A percentile compares a stretch with the other conserved stretches of the same genome.
phyloP scores from a whole-genome alignment of 2,329 filamentous ascomycete genomes.

The Nemania sp. region DNA sequence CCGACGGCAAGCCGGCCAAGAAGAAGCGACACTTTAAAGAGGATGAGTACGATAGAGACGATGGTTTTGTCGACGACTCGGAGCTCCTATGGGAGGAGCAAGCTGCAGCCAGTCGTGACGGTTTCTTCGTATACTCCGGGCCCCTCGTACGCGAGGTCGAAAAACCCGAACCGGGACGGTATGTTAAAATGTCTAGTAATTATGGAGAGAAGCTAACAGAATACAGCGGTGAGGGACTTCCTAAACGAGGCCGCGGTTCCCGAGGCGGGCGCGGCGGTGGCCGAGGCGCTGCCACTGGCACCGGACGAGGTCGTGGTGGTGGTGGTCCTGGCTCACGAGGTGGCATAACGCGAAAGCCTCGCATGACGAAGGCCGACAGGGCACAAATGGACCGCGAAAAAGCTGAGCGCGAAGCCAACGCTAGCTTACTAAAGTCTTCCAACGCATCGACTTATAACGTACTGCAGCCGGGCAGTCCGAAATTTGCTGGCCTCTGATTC shows the following conservation, averaged over 20 bases:
- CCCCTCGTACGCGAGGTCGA: constrained; percentile 86
- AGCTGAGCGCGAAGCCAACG: constrained; percentile 65
- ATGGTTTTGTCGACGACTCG: constrained; percentile 89
- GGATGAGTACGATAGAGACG: constrained; percentile 82
- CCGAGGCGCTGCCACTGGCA: constrained; percentile 63
- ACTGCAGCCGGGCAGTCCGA: constrained; percentile 40
- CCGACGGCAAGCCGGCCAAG: constrained; percentile 64
- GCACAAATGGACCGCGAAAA: constrained; percentile 82
- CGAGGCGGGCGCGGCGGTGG: constrained; percentile 54
- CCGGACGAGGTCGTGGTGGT: constrained; percentile 47
- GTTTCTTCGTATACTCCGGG: constrained; percentile 97
- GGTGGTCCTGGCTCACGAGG: constrained; percentile 58
- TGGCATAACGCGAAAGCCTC: constrained; percentile 76
- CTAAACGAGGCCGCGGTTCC: constrained; percentile 67
- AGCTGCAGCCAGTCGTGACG: constrained; percentile 90
- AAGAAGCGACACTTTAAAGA: constrained; percentile 82
- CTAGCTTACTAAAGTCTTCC: constrained; percentile 38
- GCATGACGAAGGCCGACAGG: constrained; percentile 84
- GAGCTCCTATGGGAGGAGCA: constrained; percentile 95
- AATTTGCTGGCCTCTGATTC: constrained; percentile 41
- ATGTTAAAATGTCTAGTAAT: constrained; percentile 40
- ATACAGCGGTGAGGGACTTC: constrained; percentile 70
- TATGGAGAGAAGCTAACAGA: constrained; percentile 43
- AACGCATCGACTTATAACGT: constrained; percentile 39
- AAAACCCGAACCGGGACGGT: constrained; percentile 63